phyloP scores from a whole-genome alignment of 1,284 basidiomycete species.

The Irpex sp. region DNA sequence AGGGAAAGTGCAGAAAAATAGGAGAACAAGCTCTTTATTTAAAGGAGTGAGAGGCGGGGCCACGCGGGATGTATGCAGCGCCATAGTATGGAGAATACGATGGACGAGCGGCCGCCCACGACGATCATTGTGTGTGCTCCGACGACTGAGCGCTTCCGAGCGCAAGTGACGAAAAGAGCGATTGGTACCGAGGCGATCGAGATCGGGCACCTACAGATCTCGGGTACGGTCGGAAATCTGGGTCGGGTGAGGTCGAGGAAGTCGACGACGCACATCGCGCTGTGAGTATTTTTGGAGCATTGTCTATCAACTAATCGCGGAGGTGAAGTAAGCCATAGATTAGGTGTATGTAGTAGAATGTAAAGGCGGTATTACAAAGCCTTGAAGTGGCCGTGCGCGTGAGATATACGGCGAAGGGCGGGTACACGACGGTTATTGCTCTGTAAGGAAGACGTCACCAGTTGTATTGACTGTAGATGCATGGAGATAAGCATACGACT shows the following conservation, averaged over 20 bases:
- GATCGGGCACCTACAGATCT: not conserved
- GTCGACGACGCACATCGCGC: too few relatives aligned
- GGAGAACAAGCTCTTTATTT: not conserved
- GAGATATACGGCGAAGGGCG: not conserved
- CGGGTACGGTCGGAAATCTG: not conserved
- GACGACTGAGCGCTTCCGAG: too few relatives aligned
- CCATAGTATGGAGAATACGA: not conserved
- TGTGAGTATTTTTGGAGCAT: not conserved
- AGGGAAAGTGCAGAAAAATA: not conserved
- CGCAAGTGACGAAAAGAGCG: too few relatives aligned
- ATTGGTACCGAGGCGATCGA: too few relatives aligned
- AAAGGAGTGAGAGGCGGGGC: not conserved
- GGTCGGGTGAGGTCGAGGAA: too few relatives aligned
- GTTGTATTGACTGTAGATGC: not conserved
- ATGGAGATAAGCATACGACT: not conserved
- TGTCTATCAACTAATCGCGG: too few relatives aligned
- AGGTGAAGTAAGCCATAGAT: not conserved
- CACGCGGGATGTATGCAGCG: not conserved
- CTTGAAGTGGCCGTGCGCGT: not conserved
- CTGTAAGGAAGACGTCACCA: not conserved
- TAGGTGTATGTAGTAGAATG: too few relatives aligned
- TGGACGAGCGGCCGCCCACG: not conserved
- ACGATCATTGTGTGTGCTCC: constrained; percentile 2
- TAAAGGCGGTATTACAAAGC: too few relatives aligned
- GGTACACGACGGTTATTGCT: not conserved